These are phyloP conservation scores for Saturnispora halmiae DNA, from an alignment of 805 yeast genomes.

Conservation along the genomic window DNA sequence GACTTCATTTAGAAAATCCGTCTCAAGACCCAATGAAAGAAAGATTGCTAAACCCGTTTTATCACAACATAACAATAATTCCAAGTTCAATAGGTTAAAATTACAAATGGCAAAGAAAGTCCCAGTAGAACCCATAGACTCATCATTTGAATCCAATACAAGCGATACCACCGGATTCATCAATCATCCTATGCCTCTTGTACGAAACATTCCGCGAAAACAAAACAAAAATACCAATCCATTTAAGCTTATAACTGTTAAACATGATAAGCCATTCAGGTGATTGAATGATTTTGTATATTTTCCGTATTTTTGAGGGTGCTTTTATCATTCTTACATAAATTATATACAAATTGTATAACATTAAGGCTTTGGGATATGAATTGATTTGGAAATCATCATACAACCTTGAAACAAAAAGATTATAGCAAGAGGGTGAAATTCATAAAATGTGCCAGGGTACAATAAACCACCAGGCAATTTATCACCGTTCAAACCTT, in stretches of 20 bases:
- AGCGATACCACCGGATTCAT: conserved; percentile 6
- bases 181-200: not conserved
- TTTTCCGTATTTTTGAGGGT: not conserved
- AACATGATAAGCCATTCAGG: conserved; percentile 23
- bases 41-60: not conserved
- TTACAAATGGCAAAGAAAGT: conserved; percentile 11
- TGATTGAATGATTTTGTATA: not conserved
- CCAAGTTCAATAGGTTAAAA: conserved; percentile 1
- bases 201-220: not conserved
- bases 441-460: conserved; percentile 49
- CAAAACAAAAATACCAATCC: not conserved
- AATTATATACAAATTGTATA: not conserved
- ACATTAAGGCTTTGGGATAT: conserved; percentile 71
- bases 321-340: not conserved
- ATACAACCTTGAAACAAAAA: conserved; percentile 80
- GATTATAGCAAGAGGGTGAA: conserved; percentile 59
- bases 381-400: conserved; percentile 83
- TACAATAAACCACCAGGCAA: conserved; percentile 62
- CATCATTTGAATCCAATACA: conserved; percentile 9
- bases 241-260: conserved; percentile 7
- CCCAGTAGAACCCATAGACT: not conserved
- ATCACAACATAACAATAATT: not conserved
- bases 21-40: conserved; percentile 8
- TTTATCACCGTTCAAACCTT: conserved; percentile 32
- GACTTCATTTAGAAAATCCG: not conserved